These are phyloP conservation scores for Carpinus fangiana DNA, from an alignment of 306 rosid species.

Conservation along the genomic window DNA sequence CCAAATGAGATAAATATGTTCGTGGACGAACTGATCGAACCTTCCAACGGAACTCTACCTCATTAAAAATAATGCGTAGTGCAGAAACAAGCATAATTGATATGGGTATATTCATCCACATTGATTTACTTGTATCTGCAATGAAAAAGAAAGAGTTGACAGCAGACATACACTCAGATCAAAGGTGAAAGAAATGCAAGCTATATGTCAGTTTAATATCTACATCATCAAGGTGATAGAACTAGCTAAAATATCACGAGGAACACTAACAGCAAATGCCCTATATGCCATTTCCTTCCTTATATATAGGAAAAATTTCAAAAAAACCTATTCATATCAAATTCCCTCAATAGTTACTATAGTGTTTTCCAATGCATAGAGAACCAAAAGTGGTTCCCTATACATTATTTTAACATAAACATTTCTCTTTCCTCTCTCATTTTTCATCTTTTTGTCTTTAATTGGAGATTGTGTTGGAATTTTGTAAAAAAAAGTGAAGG, in stretches of 20 bases:
- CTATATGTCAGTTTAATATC: not conserved
- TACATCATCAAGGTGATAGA: not conserved
- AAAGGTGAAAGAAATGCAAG: not conserved
- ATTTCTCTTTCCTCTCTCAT: too few species aligned
- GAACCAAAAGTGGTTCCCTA: too few species aligned
- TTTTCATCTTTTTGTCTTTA: too few species aligned
- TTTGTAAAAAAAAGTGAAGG: too few species aligned
- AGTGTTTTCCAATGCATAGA: too few species aligned
- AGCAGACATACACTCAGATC: not conserved
- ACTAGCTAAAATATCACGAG: not conserved
- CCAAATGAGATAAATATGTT: conserved; percentile 80
- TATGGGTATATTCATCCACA: conserved; percentile 93
- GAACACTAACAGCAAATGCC: too few species aligned
- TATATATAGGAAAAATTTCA: too few species aligned
- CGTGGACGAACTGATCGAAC: conserved; percentile 45
- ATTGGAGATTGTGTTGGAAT: too few species aligned
- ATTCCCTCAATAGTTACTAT: too few species aligned
- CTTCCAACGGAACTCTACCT: conserved; percentile 81
- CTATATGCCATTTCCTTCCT: too few species aligned
- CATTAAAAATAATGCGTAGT: conserved; percentile 63
- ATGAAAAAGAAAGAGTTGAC: not conserved
- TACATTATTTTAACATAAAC: too few species aligned
- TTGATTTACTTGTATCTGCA: conserved; percentile 91
- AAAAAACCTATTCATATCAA: too few species aligned
- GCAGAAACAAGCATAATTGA: conserved; percentile 69